Conservation (phyloP, 2,329 filamentous ascomycete genomes). For the Cladophialophora psammophila region DNA sequence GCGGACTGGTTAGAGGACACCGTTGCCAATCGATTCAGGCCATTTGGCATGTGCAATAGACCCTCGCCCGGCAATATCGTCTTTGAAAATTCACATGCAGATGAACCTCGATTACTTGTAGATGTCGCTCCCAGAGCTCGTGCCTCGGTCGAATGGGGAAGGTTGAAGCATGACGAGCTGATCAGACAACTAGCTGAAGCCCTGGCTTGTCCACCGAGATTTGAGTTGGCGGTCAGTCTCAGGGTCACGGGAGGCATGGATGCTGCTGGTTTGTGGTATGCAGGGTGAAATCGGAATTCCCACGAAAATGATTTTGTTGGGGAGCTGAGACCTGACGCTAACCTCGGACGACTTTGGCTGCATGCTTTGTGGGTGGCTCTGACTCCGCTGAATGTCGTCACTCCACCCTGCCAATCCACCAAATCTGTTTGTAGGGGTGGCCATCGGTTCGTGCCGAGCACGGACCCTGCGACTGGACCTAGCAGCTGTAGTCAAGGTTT, state of each 20-base stretch:
- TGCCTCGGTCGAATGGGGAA: slow-evolving; percentile 9
- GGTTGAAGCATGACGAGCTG: background rate
- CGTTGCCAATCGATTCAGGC: background rate
- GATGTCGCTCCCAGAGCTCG: background rate
- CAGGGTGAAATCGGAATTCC: slow-evolving; percentile 24
- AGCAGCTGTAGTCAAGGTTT: background rate
- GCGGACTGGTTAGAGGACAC: background rate
- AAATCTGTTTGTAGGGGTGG: background rate
- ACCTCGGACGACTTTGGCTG: slow-evolving; percentile 7
- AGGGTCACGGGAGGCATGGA: background rate
- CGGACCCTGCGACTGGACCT: slow-evolving; percentile 3
- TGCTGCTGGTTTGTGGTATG: background rate
- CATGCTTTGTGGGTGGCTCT: background rate
- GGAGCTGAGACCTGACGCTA: slow-evolving; percentile 27
- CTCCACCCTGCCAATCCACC: background rate
- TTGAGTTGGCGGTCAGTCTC: background rate
- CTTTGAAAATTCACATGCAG: background rate
- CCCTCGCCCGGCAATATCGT: background rate
- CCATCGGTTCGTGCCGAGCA: slow-evolving; percentile 14
- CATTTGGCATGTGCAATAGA: slow-evolving; percentile 4
- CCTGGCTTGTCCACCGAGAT: background rate
- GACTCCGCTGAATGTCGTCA: background rate
- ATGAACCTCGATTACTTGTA: background rate
- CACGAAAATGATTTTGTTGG: slow-evolving; percentile 34
- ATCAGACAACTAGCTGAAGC: background rate